Conservation (phyloP, 176 grass and related monocot genomes). For the Carex cristatella region DNA sequence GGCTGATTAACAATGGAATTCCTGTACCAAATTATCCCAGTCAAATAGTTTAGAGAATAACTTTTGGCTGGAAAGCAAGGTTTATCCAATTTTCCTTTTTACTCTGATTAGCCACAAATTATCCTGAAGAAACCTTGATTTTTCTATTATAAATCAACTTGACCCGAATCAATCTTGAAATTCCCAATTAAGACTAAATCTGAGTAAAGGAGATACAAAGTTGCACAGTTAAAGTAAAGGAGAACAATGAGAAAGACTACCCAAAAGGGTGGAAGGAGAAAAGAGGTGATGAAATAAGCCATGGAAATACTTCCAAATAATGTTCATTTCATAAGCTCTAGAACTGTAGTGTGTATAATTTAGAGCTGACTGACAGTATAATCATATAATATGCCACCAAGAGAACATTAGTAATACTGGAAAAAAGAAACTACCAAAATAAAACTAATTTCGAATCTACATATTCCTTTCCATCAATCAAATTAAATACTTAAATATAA, state of each 20-base stretch:
- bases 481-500: background rate
- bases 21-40: background rate
- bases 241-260: background rate
- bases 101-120: background rate
- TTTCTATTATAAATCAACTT: background rate
- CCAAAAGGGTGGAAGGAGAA: background rate
- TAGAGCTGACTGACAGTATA: background rate
- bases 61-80: background rate
- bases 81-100: background rate
- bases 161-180: background rate
- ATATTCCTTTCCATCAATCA: background rate
- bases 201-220: background rate
- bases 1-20: background rate
- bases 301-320: background rate
- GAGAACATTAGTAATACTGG: background rate
- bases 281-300: background rate
- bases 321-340: background rate
- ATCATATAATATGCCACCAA: background rate
- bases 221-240: background rate
- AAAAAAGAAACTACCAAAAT: background rate
- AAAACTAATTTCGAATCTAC: background rate
- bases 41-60: background rate
- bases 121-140: background rate
- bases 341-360: background rate
- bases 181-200: background rate